These are phyloP conservation scores for Closterium sp. DNA, from an alignment of 139 green algal genomes.

Conservation along the genomic window DNA sequence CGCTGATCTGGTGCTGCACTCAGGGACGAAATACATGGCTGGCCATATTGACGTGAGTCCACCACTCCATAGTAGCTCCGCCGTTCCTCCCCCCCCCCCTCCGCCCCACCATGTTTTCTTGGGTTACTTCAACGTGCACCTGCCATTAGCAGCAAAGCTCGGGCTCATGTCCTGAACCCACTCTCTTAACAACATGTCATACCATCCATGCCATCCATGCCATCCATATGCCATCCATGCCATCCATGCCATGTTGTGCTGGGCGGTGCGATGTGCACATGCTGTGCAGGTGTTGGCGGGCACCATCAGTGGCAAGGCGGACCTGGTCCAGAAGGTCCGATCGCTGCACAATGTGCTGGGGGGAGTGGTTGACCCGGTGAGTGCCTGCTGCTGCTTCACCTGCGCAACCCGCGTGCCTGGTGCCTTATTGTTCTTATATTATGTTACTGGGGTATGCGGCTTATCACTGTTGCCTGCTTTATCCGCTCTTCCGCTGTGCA, in stretches of 20 bases:
- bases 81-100: neutral
- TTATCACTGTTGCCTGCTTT: no score
- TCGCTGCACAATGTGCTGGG: conserved; percentile 97
- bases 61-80: neutral
- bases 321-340: conserved; percentile 74
- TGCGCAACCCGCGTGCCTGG: no score
- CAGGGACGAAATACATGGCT: conserved; percentile 96
- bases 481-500: no score
- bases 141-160: no score
- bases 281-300: conserved; percentile 78
- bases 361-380: conserved; percentile 85
- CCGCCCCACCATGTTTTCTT: neutral
- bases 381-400: no score
- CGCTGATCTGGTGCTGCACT: conserved; percentile 96
- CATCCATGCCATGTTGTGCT: neutral
- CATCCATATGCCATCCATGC: neutral
- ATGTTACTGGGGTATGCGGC: no score
- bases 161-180: no score
- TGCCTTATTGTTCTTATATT: no score
- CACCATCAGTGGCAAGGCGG: conserved; percentile 72
- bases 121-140: conserved; percentile 1
- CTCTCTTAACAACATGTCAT: neutral
- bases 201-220: neutral
- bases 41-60: conserved; percentile 91
- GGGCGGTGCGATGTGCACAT: neutral